Base-by-base conservation (phyloP, 2,329 filamentous ascomycete species). In the Cercospora sp. region DNA sequence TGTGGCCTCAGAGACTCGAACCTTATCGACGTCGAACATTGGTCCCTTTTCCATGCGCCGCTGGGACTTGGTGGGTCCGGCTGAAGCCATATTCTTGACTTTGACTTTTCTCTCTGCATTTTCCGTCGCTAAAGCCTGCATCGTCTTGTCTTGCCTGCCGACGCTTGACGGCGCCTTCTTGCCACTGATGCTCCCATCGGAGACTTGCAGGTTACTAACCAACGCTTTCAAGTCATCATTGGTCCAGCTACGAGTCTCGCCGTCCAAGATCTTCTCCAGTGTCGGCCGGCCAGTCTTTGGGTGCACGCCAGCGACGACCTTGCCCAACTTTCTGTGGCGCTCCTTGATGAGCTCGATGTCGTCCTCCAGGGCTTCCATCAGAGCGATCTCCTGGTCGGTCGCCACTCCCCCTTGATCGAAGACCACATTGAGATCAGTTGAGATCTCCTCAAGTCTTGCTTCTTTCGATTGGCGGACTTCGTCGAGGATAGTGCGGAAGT, bases 21-120 rank as follows among this genome's bases (percentile, higher is more conserved):
- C 55, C n/a, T 59, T 32, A 43, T 63, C 40, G 18, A 26, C 60
- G 10, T 63, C 60, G 26, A 51, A 63, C 24, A 63, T 51, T 59
- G 55, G 28, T 24, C 28, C n/a, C 30, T 59, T 59, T 28, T 59
- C 26, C 28, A 62, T 30, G 37, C 40, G 60, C 43, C 40, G 60
- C 16, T 34, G 37, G 60, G 8, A 28, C 60, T 18, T 3, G 26
- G 37, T 21, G 60, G 26, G 24, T 51, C 60, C 43, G 18, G 18
- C 18, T 21, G 18, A 21, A 62, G 24, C 21, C 40, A n/a, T 16
- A 3, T 28, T 30, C 30, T 18, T 37, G 10, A 34, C 5, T 37
- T n/a, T 18, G 24, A 21, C 40, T n/a, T 12, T 3, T 12, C 10
- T 51, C 21, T 21, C 16, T 9, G 30, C 9, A 18, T 21, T 34